Evolutionary conservation across 257 asterid species (phyloP), one percentile per base, ranked within the genome.

Genomic region (Lycium barbarum): DNA sequence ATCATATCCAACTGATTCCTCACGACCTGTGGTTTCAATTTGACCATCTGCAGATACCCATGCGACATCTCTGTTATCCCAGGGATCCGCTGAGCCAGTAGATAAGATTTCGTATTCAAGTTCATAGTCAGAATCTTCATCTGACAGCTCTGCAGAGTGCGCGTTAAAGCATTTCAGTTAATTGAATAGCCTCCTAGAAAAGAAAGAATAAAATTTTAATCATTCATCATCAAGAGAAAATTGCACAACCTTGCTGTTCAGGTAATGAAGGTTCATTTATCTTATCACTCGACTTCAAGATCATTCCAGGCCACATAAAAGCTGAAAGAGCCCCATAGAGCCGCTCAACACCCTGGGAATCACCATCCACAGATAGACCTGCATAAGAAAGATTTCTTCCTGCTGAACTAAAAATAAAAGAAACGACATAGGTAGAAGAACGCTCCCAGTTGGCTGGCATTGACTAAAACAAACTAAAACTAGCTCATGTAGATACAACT

Each of bases 281-380:
- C 91, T 86, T 93, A 86, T 94, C 98, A 63, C 98, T 98, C 59
- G 98, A 96, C 65, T 92, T 96, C 87, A 96, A 88, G 80, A 93
- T 83, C 99, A 96, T 94, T 84, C 99, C 98, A 61, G 98, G 97
- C 98, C 99, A 96, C 97, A 93, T 92, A 88, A 91, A 94, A 83
- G 99, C 97, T 85, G 97, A 90, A 70, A 96, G 95, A 66, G 98
- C 99, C 84, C 96, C 98, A 83, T 71, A 90, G 82, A 96, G 90
- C 59, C 98, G 92, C 79, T 96, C 95, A 83, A 94, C 93, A 26
- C 99, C 99, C 88, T 94, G 98, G 20, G 96, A 93, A 89, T 94
- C 99, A 14, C 98, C 99, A 83, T 87, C 90, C 35, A 90, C 33
- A 8, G 93, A 89, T 26, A 89, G 86, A 84, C 92, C 92, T 90